phyloP scores from a whole-genome alignment of 768 basidiomycete genomes.

The Dacryopinax spathularia region DNA sequence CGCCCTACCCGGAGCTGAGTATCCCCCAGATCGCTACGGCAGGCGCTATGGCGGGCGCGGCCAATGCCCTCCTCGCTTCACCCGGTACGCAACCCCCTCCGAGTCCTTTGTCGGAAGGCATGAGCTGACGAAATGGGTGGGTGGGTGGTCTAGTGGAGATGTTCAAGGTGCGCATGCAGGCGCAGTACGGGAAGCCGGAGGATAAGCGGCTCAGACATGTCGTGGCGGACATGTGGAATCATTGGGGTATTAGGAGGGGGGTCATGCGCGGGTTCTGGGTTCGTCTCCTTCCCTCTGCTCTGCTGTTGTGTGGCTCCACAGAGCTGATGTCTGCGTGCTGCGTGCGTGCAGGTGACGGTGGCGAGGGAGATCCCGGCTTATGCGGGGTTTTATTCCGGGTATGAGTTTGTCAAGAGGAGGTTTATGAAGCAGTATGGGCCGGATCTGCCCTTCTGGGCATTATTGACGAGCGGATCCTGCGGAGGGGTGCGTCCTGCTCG shows the following conservation, averaged over 20 bases:
- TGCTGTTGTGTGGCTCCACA: background rate
- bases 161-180: slow-evolving; percentile 98
- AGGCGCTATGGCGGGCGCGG: slow-evolving; percentile 84
- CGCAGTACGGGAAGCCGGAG: slow-evolving; percentile 67
- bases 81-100: slow-evolving; percentile 40
- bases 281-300: slow-evolving; percentile 11
- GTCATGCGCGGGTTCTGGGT: slow-evolving; percentile 98
- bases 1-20: slow-evolving; percentile 75
- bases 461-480: slow-evolving; percentile 67
- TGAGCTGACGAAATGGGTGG: background rate
- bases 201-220: slow-evolving; percentile 68
- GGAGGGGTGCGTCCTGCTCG: slow-evolving; percentile 48
- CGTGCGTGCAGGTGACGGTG: slow-evolving; percentile 56
- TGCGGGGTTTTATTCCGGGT: slow-evolving; percentile 67
- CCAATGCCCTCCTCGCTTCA: slow-evolving; percentile 78
- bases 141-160: slow-evolving; percentile 58
- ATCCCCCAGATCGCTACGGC: slow-evolving; percentile 68
- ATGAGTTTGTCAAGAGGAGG: slow-evolving; percentile 75
- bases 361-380: slow-evolving; percentile 92
- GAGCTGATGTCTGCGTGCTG: background rate
- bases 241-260: slow-evolving; percentile 76
- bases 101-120: background rate
- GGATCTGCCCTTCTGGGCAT: slow-evolving; percentile 68
- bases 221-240: slow-evolving; percentile 65
- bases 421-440: slow-evolving; percentile 51